Conservation (phyloP, 2,329 filamentous ascomycete genomes). For the Tolypocladium guangdongense region DNA sequence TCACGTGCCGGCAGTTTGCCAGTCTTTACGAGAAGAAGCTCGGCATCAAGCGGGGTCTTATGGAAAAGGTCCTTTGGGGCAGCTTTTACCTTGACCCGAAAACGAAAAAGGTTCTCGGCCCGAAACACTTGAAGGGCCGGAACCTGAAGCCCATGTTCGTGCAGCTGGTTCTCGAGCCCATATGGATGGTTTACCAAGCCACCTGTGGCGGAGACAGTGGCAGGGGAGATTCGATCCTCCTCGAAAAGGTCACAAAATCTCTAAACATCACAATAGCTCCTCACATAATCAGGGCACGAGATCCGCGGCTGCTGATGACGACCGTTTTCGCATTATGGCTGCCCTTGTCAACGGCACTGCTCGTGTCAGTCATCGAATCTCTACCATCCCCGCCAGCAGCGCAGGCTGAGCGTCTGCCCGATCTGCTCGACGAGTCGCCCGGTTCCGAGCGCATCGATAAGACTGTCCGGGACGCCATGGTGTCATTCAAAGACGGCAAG, state of each 20-base stretch:
- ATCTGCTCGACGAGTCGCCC: conserved; percentile 68
- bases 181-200: conserved; percentile 93
- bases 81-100: conserved; percentile 96
- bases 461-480: conserved; percentile 67
- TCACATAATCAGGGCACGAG: conserved; percentile 75
- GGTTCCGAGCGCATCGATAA: conserved; percentile 61
- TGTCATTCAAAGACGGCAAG: conserved; percentile 59
- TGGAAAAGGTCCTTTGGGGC: conserved; percentile 95
- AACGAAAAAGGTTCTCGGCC: conserved; percentile 81
- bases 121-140: conserved; percentile 87
- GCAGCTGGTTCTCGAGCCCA: conserved; percentile 85
- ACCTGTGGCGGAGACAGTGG: conserved; percentile 73
- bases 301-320: conserved; percentile 73
- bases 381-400: conserved; percentile 74
- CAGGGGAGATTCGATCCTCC: conserved; percentile 68
- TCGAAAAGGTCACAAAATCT: conserved; percentile 94
- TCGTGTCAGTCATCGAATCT: conserved; percentile 90
- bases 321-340: conserved; percentile 85
- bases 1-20: conserved; percentile 91
- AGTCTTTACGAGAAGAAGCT: conserved; percentile 92
- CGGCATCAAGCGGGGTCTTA: conserved; percentile 74
- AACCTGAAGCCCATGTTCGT: conserved; percentile 95
- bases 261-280: conserved; percentile 72
- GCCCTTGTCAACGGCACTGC: conserved; percentile 78
- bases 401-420: conserved; percentile 70